These are phyloP conservation scores for Daldinia sp. DNA, from an alignment of 2,329 filamentous ascomycete genomes.

Conservation along the genomic window DNA sequence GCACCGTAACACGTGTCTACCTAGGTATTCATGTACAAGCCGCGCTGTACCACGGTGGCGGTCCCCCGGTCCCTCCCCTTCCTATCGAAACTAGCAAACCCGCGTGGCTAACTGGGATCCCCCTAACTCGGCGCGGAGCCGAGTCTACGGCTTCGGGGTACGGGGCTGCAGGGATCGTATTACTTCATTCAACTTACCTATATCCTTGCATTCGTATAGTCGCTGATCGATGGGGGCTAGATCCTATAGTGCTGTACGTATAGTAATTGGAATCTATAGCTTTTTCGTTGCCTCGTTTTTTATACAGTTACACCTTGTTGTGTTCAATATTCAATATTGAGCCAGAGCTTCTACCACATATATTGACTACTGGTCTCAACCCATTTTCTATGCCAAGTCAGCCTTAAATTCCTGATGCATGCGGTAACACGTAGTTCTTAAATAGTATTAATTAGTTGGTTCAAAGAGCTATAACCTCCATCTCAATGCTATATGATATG, in stretches of 20 bases:
- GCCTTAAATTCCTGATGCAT: neutral
- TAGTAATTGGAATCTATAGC: neutral
- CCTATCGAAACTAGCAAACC: conserved; percentile 2
- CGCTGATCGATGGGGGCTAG: neutral
- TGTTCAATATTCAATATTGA: conserved; percentile 2
- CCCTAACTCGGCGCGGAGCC: conserved; percentile 25
- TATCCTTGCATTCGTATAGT: neutral
- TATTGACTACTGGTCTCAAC: neutral
- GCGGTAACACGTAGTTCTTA: neutral
- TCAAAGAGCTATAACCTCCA: neutral
- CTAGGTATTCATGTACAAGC: conserved; percentile 7
- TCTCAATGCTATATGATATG: neutral
- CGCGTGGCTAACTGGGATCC: conserved; percentile 32
- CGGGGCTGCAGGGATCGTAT: neutral
- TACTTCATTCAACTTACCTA: conserved; percentile 1
- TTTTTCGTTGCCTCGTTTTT: neutral
- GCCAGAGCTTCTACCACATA: neutral
- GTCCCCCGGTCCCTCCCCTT: conserved; percentile 17
- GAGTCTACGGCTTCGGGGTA: conserved; percentile 22
- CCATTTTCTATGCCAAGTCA: neutral
- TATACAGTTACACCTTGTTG: conserved; percentile 5
- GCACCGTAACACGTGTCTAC: conserved; percentile 33
- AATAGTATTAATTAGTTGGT: neutral
- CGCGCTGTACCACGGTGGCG: conserved; percentile 22
- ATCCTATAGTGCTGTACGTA: neutral